Base-by-base conservation (phyloP, 78 protist genomes). In the Dictyostelium intermedium region DNA sequence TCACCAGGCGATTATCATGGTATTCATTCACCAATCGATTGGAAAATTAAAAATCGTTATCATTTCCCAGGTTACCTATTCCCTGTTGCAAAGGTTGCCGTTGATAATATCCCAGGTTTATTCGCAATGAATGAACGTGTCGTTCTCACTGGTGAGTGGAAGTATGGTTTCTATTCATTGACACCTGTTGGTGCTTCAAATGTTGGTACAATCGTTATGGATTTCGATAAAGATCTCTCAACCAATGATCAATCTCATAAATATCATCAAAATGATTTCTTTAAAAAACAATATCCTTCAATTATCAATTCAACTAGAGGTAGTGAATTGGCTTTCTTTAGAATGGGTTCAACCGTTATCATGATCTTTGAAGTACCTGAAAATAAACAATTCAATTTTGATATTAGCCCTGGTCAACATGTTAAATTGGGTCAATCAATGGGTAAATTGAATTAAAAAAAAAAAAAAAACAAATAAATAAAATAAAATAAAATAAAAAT, bases 1-100 rank as follows among this genome's bases (percentile, higher is more conserved):
- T 91, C 96, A 41, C 96, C 96, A 37, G 96, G 96, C 2, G 96
- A 94, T 41, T 94, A 94, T 72, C 96, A 94, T 53, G 93, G 96
- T 30, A 82, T 94, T 70, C 96, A 94, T 79, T 74, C 86, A 35
- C 96, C 96, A 25, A 23, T 73, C 34, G 91, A 94, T 45, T 94
- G 96, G 96, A n/a, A 47, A 1, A 94, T 94, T 39, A 16, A 84
- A 3, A 61, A 85, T 30, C 41, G 93, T 43, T 72, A 87, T 43
- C 96, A 93, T 60, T 93, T 85, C 92, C 91, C 96, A 7, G 96
- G 96, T 34, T 84, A 93, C 20, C 78, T 93, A 41, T 93, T 93
- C 56, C 92, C 96, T 7, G 96, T 93, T 14, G 96, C 96, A 1
- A 86, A 86, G 25, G 82, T 82, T 50, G 92, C 92, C 4, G 93